Evolutionary conservation across 441 rosid species (phyloP).

Genomic region (California macrophylla): DNA sequence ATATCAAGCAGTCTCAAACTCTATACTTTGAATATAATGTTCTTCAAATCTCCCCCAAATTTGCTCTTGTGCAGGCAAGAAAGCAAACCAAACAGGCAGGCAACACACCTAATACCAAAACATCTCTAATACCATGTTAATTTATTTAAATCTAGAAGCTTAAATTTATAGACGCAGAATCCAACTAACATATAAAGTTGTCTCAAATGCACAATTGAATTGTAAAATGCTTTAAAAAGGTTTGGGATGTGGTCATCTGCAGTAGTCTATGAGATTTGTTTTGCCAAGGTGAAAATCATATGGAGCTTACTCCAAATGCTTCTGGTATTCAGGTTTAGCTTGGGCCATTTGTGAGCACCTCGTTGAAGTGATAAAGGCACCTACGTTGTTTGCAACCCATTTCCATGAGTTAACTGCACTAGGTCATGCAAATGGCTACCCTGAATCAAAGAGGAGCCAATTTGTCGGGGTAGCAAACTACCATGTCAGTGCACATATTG

Average conservation of each 20-base stretch:
- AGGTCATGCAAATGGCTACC: conserved; percentile 45
- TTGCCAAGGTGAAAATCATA: background rate
- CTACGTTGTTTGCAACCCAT: conserved; percentile 92
- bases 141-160: background rate
- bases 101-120: background rate
- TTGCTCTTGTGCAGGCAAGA: background rate
- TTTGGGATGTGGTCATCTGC: background rate
- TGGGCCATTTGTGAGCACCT: conserved; percentile 99
- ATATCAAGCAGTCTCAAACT: background rate
- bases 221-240: background rate
- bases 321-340: conserved; percentile 60
- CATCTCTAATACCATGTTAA: background rate
- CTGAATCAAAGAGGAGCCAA: conserved; percentile 32
- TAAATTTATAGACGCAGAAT: background rate
- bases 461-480: conserved; percentile 76
- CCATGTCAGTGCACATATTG: conserved; percentile 97
- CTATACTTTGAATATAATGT: background rate
- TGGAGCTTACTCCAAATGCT: background rate
- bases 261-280: background rate
- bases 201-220: background rate
- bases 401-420: conserved; percentile 95
- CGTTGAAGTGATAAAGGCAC: conserved; percentile 78
- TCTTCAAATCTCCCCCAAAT: background rate
- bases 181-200: background rate
- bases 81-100: background rate